Evolutionary conservation across 31 red algal genomes (phyloP), one percentile per base, ranked within the genome.

Genomic region (Endocladia muricata): DNA sequence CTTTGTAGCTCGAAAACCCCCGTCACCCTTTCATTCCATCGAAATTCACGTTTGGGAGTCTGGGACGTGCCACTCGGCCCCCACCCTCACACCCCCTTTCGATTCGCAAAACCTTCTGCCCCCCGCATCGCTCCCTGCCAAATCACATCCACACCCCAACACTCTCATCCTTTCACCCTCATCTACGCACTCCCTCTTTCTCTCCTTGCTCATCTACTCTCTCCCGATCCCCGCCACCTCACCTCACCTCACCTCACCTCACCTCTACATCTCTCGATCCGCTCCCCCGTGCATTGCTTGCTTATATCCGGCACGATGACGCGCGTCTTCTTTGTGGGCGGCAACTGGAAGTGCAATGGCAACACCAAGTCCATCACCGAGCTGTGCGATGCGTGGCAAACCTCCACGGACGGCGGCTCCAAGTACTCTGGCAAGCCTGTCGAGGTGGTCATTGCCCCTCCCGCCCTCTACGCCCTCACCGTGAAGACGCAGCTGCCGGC

Each of bases 291-390:
- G 4, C 37, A 1, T 36, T 38, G 28, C 32, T n/a, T n/a, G n/a
- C n/a, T n/a, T n/a, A n/a, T n/a, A n/a, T n/a, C n/a, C n/a, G n/a
- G n/a, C 2, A 77, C 41, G 23, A 84, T 84, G 88, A 22, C 58
- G 78, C 91, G 91, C 64, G 88, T 70, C 3, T 99, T 99, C 60
- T 87, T 96, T 52, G 97, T 96, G 30, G 92, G 97, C 52, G 92
- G 97, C 0, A 99, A 99, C 97, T 99, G 97, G 93, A 99, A 99
- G 59, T 96, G 97, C 68, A 99, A 99, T 70, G 90, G 90, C 19
- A 86, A 77, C 17, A 55, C 79, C 58, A 71, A 79, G 38, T 63
- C 44, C 47, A 90, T 96, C 70, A 82, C 77, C 3, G 74, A 82
- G 59, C 88, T 99, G 28, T 93, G 88, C 76, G 55, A 82, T 38